Evolutionary conservation across 805 yeast genomes (phyloP).

Genomic region (Pichia paraexigua): DNA sequence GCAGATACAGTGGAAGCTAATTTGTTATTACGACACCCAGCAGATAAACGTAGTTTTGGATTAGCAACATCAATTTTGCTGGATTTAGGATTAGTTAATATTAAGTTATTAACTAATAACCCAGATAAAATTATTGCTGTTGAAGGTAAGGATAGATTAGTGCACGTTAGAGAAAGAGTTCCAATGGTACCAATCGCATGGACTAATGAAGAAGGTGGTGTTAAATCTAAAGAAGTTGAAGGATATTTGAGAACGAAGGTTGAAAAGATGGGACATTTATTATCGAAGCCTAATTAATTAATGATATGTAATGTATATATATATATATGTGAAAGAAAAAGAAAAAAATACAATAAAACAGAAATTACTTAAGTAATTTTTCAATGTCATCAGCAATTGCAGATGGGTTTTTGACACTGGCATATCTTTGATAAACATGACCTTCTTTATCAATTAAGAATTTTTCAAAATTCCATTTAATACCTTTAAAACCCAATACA

Average conservation of each 20-base stretch:
- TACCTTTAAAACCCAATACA: slow-evolving; percentile 60
- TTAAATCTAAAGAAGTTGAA: slow-evolving; percentile 78
- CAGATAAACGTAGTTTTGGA: slow-evolving; percentile 92
- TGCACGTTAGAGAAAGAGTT: slow-evolving; percentile 77
- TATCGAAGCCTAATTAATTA: slow-evolving; percentile 35
- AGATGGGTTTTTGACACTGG: slow-evolving; percentile 62
- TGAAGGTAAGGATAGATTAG: slow-evolving; percentile 70
- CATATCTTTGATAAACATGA: slow-evolving; percentile 41
- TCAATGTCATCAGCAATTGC: slow-evolving; percentile 52
- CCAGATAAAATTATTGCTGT: slow-evolving; percentile 96
- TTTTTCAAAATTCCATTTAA: slow-evolving; percentile 55
- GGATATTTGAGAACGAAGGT: slow-evolving; percentile 91
- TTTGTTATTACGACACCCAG: slow-evolving; percentile 87
- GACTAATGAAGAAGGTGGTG: slow-evolving; percentile 55
- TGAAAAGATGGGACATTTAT: slow-evolving; percentile 93
- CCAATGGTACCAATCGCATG: slow-evolving; percentile 98
- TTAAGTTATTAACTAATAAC: slow-evolving; percentile 82
- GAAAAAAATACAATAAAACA: not conserved
- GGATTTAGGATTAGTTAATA: slow-evolving; percentile 68
- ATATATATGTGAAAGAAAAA: not conserved
- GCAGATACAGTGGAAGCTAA: slow-evolving; percentile 99
- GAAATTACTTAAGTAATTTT: slow-evolving; percentile 35
- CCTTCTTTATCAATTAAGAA: slow-evolving; percentile 51
- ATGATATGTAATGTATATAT: no score
- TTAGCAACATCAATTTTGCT: slow-evolving; percentile 87